phyloP scores from a whole-genome alignment of 306 rosid species.

The Neltuma alba region DNA sequence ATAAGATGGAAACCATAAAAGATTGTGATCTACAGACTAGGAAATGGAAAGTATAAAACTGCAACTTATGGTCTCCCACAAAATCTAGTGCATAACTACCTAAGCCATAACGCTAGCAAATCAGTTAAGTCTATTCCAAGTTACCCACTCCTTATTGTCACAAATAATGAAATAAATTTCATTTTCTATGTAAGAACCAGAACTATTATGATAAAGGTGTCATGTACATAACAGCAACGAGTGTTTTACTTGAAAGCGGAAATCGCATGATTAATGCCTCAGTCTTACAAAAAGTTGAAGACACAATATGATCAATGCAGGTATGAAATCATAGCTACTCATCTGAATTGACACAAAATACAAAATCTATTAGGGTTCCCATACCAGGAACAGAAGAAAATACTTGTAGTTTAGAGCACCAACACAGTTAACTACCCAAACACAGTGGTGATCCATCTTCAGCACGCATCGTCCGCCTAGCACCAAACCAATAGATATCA shows the following conservation, averaged over 20 bases:
- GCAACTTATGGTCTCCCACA: conserved; percentile 10
- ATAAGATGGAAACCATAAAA: conserved; percentile 1
- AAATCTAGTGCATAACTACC: conserved; percentile 3
- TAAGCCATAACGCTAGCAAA: conserved; percentile 1
- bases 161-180: conserved; percentile 30
- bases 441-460: conserved; percentile 99
- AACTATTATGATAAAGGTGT: background rate
- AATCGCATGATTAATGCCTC: conserved; percentile 5
- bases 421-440: conserved; percentile 98
- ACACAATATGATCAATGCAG: conserved; percentile 23
- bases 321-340: conserved; percentile 14
- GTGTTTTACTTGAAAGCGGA: background rate
- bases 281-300: conserved; percentile 4
- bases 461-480: conserved; percentile 97
- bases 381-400: conserved; percentile 95
- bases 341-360: conserved; percentile 2
- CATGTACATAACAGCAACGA: background rate
- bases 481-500: conserved; percentile 30
- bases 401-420: conserved; percentile 94
- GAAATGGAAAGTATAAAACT: conserved; percentile 12
- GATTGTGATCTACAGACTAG: conserved; percentile 3
- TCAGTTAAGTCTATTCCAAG: background rate
- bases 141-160: conserved; percentile 12
- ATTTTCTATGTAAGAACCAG: background rate
- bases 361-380: conserved; percentile 33